Conservation (phyloP, 148 eudicot species). For the Euryodendron excelsum region DNA sequence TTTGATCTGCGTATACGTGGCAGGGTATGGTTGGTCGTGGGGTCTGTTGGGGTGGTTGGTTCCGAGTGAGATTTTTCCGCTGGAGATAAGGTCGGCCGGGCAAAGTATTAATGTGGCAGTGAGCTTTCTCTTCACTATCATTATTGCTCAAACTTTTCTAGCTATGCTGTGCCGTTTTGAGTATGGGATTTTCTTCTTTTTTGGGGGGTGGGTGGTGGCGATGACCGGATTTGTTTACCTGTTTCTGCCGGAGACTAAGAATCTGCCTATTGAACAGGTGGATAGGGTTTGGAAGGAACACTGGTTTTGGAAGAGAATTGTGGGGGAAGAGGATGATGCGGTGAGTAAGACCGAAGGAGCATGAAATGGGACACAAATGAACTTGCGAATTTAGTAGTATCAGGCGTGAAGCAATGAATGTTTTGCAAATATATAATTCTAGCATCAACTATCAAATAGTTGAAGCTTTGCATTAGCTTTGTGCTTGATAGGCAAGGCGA, state of each 20-base stretch:
- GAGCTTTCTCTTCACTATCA: conserved; percentile 34
- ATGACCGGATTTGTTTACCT: conserved; percentile 45
- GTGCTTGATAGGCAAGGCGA: too few species aligned
- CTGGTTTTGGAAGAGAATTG: conserved; percentile 41
- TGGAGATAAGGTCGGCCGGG: conserved; percentile 45
- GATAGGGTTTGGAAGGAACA: conserved; percentile 43
- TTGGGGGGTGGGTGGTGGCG: conserved; percentile 39
- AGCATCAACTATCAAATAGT: too few species aligned
- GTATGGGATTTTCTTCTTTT: conserved; percentile 50
- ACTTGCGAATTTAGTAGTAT: too few species aligned
- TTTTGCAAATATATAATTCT: too few species aligned
- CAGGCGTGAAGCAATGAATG: too few species aligned
- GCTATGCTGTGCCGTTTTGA: conserved; percentile 39
- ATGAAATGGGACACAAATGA: too few species aligned
- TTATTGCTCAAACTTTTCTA: conserved; percentile 37
- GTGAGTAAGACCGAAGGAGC: neutral
- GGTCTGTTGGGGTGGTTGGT: conserved; percentile 41
- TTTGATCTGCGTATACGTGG: conserved; percentile 33
- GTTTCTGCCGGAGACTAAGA: conserved; percentile 52
- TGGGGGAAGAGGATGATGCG: conserved; percentile 3
- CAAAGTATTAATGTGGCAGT: conserved; percentile 40
- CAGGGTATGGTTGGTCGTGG: conserved; percentile 49
- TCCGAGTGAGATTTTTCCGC: conserved; percentile 50
- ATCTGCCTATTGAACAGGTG: conserved; percentile 46
- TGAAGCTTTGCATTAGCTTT: too few species aligned